Percentiles rank a stretch among this genome's conserved stretches.
These are phyloP conservation scores for Ustilago shanxiensis DNA, from an alignment of 1,284 basidiomycete species.

Conservation along the genomic window DNA sequence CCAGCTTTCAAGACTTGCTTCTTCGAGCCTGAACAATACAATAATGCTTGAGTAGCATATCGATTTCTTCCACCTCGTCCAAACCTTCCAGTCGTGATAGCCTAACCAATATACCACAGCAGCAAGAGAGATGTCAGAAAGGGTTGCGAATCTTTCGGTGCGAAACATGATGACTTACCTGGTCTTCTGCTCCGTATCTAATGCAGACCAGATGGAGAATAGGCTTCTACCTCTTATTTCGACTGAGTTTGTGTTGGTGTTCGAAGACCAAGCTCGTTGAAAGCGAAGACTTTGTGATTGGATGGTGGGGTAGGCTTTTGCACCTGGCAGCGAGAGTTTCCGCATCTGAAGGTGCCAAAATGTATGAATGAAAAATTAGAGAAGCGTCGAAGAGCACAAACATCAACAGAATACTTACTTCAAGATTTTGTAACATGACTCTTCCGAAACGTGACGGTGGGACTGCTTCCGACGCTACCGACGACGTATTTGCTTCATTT, in stretches of 20 bases:
- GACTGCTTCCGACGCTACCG: not conserved
- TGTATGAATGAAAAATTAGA: no score
- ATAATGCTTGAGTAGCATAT: conserved; percentile 68
- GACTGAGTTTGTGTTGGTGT: not conserved
- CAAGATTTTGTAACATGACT: conserved; percentile 69
- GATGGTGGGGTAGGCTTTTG: conserved; percentile 56
- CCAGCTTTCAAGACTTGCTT: not conserved
- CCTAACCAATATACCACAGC: conserved; percentile 7
- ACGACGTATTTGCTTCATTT: not conserved
- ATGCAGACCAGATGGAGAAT: conserved; percentile 46
- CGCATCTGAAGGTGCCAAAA: conserved; percentile 48
- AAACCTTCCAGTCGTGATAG: conserved; percentile 64
- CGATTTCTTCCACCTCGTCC: conserved; percentile 69
- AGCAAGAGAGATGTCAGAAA: not conserved
- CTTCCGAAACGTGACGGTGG: conserved; percentile 55
- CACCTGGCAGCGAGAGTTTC: conserved; percentile 59
- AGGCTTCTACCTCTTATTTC: conserved; percentile 32
- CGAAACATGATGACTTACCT: conserved; percentile 38
- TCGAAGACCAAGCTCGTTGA: conserved; percentile 17
- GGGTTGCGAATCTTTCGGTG: no score
- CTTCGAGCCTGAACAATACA: conserved; percentile 43
- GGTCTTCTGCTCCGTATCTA: conserved; percentile 30
- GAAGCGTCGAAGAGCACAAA: not conserved
- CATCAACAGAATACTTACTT: conserved; percentile 31
- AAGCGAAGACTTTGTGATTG: conserved; percentile 51